Conservation (phyloP, 2,329 filamentous ascomycete species). For the Apiospora phragmitis region DNA sequence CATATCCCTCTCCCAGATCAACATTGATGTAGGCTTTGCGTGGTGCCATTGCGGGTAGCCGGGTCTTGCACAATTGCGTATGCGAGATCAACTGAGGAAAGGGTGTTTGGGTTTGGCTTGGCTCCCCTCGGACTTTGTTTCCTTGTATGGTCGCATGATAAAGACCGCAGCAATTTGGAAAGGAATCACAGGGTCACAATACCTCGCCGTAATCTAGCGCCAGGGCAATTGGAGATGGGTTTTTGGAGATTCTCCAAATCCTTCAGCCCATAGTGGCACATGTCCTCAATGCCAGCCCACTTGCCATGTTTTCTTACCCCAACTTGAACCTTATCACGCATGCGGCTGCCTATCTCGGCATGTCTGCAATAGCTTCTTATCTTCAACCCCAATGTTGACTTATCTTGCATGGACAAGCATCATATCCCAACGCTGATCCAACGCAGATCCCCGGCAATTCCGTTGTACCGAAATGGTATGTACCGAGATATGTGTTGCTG, state of each 20-base stretch:
- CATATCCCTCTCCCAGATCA: constrained; percentile 48
- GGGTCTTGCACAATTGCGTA: neutral
- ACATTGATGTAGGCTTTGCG: constrained; percentile 37
- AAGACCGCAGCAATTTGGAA: neutral
- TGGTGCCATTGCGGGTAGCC: neutral
- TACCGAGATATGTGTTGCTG: neutral
- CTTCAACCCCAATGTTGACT: neutral
- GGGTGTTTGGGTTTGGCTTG: neutral
- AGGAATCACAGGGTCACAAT: neutral
- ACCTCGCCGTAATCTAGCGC: neutral
- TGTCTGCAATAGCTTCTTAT: neutral
- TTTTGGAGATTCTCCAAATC: neutral
- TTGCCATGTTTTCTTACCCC: neutral
- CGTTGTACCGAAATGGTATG: neutral
- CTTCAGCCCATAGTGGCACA: neutral
- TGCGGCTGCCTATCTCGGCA: neutral
- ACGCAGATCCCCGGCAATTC: neutral
- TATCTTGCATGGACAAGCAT: neutral
- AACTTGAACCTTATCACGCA: neutral
- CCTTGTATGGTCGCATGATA: too few relatives aligned
- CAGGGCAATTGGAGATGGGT: neutral
- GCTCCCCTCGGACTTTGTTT: neutral
- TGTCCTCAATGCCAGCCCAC: neutral
- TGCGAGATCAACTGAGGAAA: accelerated
- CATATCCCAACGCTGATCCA: neutral